phyloP scores from a whole-genome alignment of 306 rosid genomes.

The Dryas octopetala region DNA sequence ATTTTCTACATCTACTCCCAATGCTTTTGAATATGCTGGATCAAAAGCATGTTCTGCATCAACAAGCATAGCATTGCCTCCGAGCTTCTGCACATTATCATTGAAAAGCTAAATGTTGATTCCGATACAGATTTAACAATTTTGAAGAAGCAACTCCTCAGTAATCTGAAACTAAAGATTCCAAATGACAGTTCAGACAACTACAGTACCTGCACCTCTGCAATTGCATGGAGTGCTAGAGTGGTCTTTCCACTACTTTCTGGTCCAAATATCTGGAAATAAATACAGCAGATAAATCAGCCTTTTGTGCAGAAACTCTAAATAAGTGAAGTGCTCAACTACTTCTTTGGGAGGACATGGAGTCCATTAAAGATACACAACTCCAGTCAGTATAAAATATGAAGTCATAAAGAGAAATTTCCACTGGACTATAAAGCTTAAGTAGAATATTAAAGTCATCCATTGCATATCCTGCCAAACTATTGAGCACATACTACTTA shows the following conservation, averaged over 20 bases:
- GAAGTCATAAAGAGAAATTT: constrained; percentile 11
- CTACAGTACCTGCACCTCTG: constrained; percentile 83
- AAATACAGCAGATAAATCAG: constrained; percentile 24
- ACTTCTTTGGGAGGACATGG: neutral
- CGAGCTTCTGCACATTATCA: constrained; percentile 66
- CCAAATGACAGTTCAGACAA: constrained; percentile 19
- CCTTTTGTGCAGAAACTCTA: neutral
- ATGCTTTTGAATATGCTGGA: constrained; percentile 90
- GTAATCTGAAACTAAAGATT: constrained; percentile 3
- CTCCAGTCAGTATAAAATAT: constrained; percentile 4
- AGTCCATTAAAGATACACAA: neutral
- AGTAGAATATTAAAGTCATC: neutral
- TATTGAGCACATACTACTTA: neutral
- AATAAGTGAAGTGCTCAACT: constrained; percentile 5
- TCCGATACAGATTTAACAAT: constrained; percentile 17
- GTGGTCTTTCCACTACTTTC: constrained; percentile 99
- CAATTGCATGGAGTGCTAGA: constrained; percentile 95
- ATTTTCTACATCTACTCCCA: constrained; percentile 98
- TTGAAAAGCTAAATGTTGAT: constrained; percentile 27
- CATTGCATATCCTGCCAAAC: neutral
- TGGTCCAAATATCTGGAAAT: constrained; percentile 83
- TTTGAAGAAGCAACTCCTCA: neutral
- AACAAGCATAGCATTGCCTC: constrained; percentile 99
- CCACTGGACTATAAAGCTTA: neutral
- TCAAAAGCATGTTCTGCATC: constrained; percentile 99